Base-by-base conservation (phyloP, 495 filamentous ascomycete species). In the Aspergillus olivimuriae region DNA sequence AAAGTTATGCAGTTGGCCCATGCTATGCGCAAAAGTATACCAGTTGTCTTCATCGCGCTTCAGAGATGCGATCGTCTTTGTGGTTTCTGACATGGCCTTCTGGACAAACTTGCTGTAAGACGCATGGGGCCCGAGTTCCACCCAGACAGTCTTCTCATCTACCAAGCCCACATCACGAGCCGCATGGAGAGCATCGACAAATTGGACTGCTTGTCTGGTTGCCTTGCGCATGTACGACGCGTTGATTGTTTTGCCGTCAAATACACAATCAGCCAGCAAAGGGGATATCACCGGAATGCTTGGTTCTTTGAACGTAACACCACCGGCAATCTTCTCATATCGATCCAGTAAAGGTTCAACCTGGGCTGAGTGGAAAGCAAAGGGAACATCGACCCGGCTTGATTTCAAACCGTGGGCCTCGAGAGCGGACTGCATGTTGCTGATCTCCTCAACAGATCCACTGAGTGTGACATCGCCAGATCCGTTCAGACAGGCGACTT, bases 301-400 rank as follows among this genome's bases (percentile, higher is more conserved):
- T 4, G 82, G 80, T 10, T 69, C 47, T 16, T 77, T 60, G 65
- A 87, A 89, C 14, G 52, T 69, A 14, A 89, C 72, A 2, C 72
- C 68, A 26, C 61, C 61, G 2, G 82, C 81, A 28, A 81, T 54
- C 4, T 65, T 60, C 46, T 83, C 78, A 39, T 89, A 85, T 0
- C 74, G 68, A 3, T 81, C 75, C 3, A 89, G 63, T 17, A 91
- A 84, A 17, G 82, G 73, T n/a, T 91, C 82, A 18, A 91, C 81
- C 54, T 91, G 88, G 0, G 77, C 69, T 2, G 87, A 85, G 60
- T 94, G 87, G 73, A 89, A 94, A 9, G 87, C 87, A 46, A 81
- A 91, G 26, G 83, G 83, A 7, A 89, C 77, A 34, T 78, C 75
- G 4, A 92, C 72, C 47, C 79, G 79, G 0, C 76, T 85, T 52